Evolutionary conservation across 1,284 basidiomycete species (phyloP), one percentile per base, ranked within the genome.

Genomic region (Somion occarium): DNA sequence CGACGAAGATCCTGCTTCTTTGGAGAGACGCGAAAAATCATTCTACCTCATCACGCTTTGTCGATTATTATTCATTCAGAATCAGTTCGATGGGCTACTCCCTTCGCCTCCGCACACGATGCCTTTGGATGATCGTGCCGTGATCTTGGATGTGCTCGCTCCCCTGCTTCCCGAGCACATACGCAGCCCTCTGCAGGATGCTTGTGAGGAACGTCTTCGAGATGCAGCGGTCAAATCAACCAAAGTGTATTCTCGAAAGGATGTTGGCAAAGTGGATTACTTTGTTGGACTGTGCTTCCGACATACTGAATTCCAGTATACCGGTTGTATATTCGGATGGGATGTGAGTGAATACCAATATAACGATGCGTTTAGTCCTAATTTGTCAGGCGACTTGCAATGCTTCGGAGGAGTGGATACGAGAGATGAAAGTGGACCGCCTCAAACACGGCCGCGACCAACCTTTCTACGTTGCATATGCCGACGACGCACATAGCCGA

Each of bases 281-380:
- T 79, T 77, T 54, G 77, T 79, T 37, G 81, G 81, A 3, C 72
- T 76, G 66, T 60, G 76, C n/a, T 77, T 82, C 52, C 60, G 61
- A 46, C 79, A 82, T 60, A 61, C 49, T 26, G 60, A 55, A 37
- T 73, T 71, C 50, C 61, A 62, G 2, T 81, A 80, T 55, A 55
- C 65, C 15, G 80, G 75, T 9, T 75, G 73, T 48, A 74, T 83
- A 44, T 66, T 69, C 49, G 73, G 73, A 3, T 83, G 81, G 80
- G 75, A 82, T 63, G 78, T 80, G 58, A 46, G 76, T n/a, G n/a
- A n/a, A n/a, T n/a, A n/a, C n/a, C n/a, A n/a, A n/a, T n/a, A 66
- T 49, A 3, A 13, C 38, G 45, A 19, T 49, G 45, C 19, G 25
- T 49, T 25, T 12, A 26, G 15, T 42, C n/a, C 23, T 41, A 12